These are phyloP conservation scores for Blastobotrys mokoenaii DNA, from an alignment of 805 yeast genomes.

Conservation along the genomic window DNA sequence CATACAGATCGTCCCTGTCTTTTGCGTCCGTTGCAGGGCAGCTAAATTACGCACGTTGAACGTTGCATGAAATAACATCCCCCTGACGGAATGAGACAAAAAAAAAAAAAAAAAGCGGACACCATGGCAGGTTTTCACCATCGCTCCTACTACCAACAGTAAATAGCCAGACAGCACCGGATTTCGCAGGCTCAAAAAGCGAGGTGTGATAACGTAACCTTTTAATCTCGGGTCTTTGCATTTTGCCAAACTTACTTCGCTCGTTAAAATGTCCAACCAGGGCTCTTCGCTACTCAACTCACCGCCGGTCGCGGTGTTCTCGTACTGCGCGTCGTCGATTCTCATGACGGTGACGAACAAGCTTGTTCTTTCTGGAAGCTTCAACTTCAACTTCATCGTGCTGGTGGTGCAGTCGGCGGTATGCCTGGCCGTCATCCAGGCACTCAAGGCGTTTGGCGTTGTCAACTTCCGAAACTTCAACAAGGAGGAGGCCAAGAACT, in stretches of 20 bases:
- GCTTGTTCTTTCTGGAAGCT: constrained; percentile 75
- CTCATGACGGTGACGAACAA: constrained; percentile 97
- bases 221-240: too few species aligned
- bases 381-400: constrained; percentile 79
- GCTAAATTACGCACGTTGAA: too few species aligned
- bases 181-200: too few species aligned
- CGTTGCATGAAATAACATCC: too few species aligned
- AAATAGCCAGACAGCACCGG: too few species aligned
- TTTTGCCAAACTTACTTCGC: background rate
- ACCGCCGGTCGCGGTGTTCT: constrained; percentile 29
- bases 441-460: constrained; percentile 64
- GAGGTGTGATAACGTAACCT: too few species aligned
- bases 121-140: too few species aligned
- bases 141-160: too few species aligned
- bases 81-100: too few species aligned
- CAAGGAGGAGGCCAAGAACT: constrained; percentile 82
- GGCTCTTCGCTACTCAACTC: constrained; percentile 20
- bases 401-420: constrained; percentile 84
- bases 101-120: too few species aligned
- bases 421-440: constrained; percentile 64
- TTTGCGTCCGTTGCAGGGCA: too few species aligned
- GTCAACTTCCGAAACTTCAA: constrained; percentile 84
- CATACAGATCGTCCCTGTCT: too few species aligned
- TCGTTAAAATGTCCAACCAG: background rate
- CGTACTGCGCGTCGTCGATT: constrained; percentile 87